Base-by-base conservation (phyloP, 768 basidiomycete genomes). In the Boletellus emodensis region DNA sequence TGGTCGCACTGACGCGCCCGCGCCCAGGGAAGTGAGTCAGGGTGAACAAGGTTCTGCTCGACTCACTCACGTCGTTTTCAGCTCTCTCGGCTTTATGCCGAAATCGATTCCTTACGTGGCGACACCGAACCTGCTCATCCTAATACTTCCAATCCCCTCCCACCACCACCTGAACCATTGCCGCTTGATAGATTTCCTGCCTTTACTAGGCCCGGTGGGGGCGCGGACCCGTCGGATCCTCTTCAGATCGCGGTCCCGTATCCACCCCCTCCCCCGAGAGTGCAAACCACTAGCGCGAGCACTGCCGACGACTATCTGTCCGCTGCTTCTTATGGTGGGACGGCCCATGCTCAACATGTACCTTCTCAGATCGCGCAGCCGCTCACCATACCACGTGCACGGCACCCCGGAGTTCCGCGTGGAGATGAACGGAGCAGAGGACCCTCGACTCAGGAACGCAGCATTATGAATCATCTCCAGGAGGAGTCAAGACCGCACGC, bases 161-260 rank as follows among this genome's bases (percentile, higher is more conserved):
- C 81, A 20, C 63, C 69, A 37, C 81, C 81, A n/a, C 81, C 81
- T 12, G 73, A 77, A 48, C 81, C 79, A 3, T 62, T 81, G 7
- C 70, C 76, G 9, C 64, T 75, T 10, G 75, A 77, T 22, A 67
- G 71, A 36, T 66, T 78, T 17, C 74, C 77, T 11, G 44, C 70
- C 11, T 73, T 77, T 45, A 67, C 70, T 15, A 70, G 72, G 52
- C 62, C 69, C 9, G 65, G 60, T 14, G 64, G 61, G 6, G 42
- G 53, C 44, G 50, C 49, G 37, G 61, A 63, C 24, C 42, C 53
- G 1, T 10, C 49, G 2, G 65, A 68, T 46, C 51, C 53, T 1
- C 61, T 61, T 36, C 43, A 61, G 17, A 44, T 53, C 2, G 55
- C 57, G 14, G 55, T 58, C 12, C 63, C 65, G 2, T 69, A 64